Percentiles rank a stretch among this genome's conserved stretches.
Conservation (phyloP, 768 basidiomycete species). For the Amanita fuliginea region DNA sequence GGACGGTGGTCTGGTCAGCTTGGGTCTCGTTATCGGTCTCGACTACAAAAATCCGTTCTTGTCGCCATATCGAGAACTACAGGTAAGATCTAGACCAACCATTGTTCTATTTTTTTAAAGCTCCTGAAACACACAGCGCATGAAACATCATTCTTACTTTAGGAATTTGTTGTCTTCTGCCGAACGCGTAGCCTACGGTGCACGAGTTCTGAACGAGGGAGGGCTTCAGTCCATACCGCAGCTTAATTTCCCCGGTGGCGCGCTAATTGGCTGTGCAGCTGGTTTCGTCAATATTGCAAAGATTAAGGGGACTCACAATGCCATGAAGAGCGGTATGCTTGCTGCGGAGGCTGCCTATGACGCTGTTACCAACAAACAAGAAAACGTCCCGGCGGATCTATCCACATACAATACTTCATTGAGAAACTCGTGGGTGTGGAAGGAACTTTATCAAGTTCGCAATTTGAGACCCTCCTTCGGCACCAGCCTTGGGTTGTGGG, state of each 20-base stretch:
- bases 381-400: conserved; percentile 41
- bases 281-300: conserved; percentile 96
- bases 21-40: conserved; percentile 87
- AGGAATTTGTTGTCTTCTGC: conserved; percentile 63
- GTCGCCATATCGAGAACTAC: conserved; percentile 86
- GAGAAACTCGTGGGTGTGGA: conserved; percentile 72
- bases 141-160: conserved; percentile 97
- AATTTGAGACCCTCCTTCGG: conserved; percentile 89
- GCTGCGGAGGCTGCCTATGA: conserved; percentile 84
- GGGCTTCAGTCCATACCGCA: conserved; percentile 85
- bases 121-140: conserved; percentile 24
- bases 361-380: conserved; percentile 26
- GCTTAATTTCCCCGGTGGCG: conserved; percentile 87
- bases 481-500: conserved; percentile 68
- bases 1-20: conserved; percentile 79
- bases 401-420: conserved; percentile 59
- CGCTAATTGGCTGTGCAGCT: conserved; percentile 88
- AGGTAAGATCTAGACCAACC: conserved; percentile 38
- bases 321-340: conserved; percentile 98
- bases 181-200: conserved; percentile 81
- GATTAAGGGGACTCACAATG: conserved; percentile 98
- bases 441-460: conserved; percentile 81
- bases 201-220: conserved; percentile 84
- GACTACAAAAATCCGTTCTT: conserved; percentile 94
- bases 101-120: background rate